Evolutionary conservation across 306 rosid genomes (phyloP).

Genomic region (Quercus variabilis): DNA sequence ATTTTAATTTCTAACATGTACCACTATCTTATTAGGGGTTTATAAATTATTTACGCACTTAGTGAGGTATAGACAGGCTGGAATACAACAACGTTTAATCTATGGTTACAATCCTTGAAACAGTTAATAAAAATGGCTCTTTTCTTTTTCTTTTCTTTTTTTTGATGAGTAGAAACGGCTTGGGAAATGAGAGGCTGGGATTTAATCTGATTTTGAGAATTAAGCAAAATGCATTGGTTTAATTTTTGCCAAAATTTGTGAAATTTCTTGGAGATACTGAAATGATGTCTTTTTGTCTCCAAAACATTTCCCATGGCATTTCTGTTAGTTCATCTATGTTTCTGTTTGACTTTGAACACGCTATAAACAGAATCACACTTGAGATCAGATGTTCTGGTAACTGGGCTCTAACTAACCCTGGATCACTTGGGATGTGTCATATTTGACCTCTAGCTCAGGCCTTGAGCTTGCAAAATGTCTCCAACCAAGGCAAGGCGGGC

Average conservation of each 20-base stretch:
- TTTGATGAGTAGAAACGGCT: too few species aligned
- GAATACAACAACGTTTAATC: background rate
- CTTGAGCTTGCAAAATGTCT: background rate
- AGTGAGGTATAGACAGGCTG: background rate
- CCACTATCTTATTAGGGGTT: background rate
- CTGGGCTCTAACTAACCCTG: background rate
- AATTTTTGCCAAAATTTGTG: background rate
- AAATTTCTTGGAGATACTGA: background rate
- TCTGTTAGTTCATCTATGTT: background rate
- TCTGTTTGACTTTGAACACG: background rate
- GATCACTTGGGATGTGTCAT: background rate
- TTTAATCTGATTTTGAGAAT: background rate
- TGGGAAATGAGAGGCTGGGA: background rate
- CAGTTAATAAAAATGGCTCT: background rate
- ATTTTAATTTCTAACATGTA: background rate
- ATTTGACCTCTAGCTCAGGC: background rate
- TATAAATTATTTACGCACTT: background rate
- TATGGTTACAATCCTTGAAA: background rate
- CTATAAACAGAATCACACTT: background rate
- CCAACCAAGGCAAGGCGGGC: background rate
- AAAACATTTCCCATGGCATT: background rate
- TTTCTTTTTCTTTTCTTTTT: too few species aligned
- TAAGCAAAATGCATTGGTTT: background rate
- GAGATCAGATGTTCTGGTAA: background rate
- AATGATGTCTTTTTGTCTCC: background rate